A percentile compares a stretch with the other conserved stretches of the same genome.
phyloP scores from a whole-genome alignment of 352 stramenopile genomes.

The Pythium oligandrum region DNA sequence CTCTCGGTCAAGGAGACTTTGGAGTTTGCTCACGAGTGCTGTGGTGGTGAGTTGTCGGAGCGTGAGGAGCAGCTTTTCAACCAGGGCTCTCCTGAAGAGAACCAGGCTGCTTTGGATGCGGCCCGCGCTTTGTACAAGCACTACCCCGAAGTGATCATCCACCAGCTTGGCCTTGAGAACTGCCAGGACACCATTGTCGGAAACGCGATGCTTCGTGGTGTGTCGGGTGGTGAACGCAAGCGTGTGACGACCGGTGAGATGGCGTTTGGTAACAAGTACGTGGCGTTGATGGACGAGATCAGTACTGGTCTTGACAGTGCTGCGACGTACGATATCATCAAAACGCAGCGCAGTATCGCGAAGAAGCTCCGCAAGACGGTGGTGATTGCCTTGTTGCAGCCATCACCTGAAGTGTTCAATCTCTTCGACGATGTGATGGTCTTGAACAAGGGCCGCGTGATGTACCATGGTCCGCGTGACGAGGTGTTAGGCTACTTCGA shows the following conservation, averaged over 20 bases:
- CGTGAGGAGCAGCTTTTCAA: conserved; percentile 14
- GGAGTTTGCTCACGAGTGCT: conserved; percentile 26
- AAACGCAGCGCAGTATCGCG: conserved; percentile 24
- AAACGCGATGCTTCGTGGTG: too few species aligned
- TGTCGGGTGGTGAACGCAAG: too few species aligned
- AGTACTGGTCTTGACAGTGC: not conserved
- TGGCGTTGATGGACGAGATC: conserved; percentile 18
- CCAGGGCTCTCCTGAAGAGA: conserved; percentile 6
- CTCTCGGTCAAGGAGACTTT: too few species aligned
- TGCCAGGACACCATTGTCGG: not conserved
- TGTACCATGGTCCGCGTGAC: conserved; percentile 18
- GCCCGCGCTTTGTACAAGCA: conserved; percentile 23
- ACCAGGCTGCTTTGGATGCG: conserved; percentile 18
- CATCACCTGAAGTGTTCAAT: conserved; percentile 82
- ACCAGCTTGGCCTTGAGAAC: conserved; percentile 19
- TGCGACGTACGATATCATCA: conserved; percentile 25
- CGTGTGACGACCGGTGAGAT: too few species aligned
- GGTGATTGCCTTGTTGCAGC: conserved; percentile 73
- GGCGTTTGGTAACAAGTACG: too few species aligned
- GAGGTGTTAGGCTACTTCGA: not conserved
- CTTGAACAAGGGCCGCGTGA: conserved; percentile 30
- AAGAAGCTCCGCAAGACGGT: conserved; percentile 24
- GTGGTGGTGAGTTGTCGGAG: conserved; percentile 4
- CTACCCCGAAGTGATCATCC: conserved; percentile 30
- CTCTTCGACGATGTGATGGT: conserved; percentile 90